Evolutionary conservation across 2,329 filamentous ascomycete species (phyloP), one percentile per base, ranked within the genome.

Genomic region (Fusarium lateritium): DNA sequence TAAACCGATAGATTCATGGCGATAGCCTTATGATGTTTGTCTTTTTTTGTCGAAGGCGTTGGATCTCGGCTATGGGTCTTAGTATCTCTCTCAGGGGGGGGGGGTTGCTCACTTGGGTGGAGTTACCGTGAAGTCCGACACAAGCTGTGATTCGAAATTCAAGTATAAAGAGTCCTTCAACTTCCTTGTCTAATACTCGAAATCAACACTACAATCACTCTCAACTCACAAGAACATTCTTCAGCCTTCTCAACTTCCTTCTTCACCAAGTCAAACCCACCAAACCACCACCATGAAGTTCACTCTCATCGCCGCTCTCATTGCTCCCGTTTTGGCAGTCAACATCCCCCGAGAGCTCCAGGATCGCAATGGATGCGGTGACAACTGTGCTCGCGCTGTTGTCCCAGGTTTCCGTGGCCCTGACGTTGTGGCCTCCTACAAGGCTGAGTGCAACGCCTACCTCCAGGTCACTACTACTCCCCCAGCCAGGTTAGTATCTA

Each of bases 301-400:
- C 57, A 56, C 65, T 15, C 40, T 70, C n/a, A 42, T 71, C 43
- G 39, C 70, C 9, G 64, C 70, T 22, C 52, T 67, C 21, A 22
- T 71, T 3, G 52, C 58, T 17, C 63, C 65, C 9, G 26, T 56
- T 22, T 26, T 70, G 44, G 69, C 69, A 6, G 26, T 59, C 49
- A 63, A 63, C 15, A 54, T 67, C 17, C 69, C 69, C 7, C 56
- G 42, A 14, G 65, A 71, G 33, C 65, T 72, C 8, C 45, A 70
- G 6, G 58, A 49, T 5, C 69, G 69, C 6, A 33, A 26, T 10
- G 69, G 69, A 3, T 70, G 62, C 10, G 65, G 53, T 8, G 69
- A 70, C 17, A 72, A 72, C 46, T 72, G 69, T 21, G 69, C 66
- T 19, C 53, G 69, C 28, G 69, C 69, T 2, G 69, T 72, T 34